Percentiles rank a stretch among this genome's conserved stretches.
These are phyloP conservation scores for Tylopilus cervinicoccineus DNA, from an alignment of 768 basidiomycete genomes.

Conservation along the genomic window DNA sequence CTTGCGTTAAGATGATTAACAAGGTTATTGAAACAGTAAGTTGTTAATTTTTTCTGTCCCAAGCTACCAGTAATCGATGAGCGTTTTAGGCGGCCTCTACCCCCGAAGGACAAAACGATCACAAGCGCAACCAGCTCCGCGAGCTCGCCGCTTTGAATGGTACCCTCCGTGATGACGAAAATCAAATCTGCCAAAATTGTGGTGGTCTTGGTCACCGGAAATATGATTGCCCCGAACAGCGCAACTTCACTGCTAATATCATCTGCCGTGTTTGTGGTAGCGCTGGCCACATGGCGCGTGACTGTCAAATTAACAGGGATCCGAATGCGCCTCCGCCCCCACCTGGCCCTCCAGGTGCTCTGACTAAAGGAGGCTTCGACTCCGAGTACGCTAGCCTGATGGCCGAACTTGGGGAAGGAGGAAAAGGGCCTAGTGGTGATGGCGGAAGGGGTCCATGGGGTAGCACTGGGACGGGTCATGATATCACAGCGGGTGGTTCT, in stretches of 20 bases:
- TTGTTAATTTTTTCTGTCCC: conserved; percentile 7
- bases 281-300: conserved; percentile 98
- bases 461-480: conserved; percentile 59
- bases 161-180: conserved; percentile 98
- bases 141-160: conserved; percentile 97
- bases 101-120: conserved; percentile 98
- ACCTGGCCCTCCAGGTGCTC: conserved; percentile 28
- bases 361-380: conserved; percentile 81
- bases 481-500: conserved; percentile 57
- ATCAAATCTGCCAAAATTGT: conserved; percentile 98
- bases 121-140: conserved; percentile 97
- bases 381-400: conserved; percentile 96
- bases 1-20: conserved; percentile 95
- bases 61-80: neutral
- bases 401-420: conserved; percentile 94
- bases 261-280: conserved; percentile 98
- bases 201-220: conserved; percentile 93
- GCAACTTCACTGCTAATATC: conserved; percentile 98
- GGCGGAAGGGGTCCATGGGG: conserved; percentile 55
- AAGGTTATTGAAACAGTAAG: conserved; percentile 95
- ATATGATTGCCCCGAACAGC: conserved; percentile 98
- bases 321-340: conserved; percentile 66
- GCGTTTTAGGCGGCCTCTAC: conserved; percentile 86
- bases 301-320: conserved; percentile 92
- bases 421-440: conserved; percentile 52